Percentiles rank a stretch among this genome's conserved stretches.
Evolutionary conservation across 2,329 filamentous ascomycete species (phyloP).

Genomic region (Diaporthe citri): DNA sequence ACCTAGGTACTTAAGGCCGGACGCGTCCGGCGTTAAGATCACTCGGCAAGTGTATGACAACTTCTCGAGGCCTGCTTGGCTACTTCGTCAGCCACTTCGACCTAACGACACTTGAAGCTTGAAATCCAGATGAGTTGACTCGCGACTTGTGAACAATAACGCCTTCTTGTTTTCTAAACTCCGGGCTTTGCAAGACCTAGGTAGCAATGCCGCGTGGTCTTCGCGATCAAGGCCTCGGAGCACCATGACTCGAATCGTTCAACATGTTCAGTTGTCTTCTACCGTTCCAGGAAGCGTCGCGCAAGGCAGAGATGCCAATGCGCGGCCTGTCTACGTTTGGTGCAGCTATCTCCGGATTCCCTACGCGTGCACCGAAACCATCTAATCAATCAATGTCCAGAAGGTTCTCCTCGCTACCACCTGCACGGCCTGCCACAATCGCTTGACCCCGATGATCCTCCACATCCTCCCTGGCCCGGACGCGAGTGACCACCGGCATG

Average conservation of each 20-base stretch:
- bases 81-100: background rate
- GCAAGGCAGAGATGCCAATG: background rate
- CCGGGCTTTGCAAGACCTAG: background rate
- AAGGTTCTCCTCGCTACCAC: slow-evolving; percentile 9
- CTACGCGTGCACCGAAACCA: background rate
- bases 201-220: slow-evolving; percentile 7
- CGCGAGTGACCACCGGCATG: background rate
- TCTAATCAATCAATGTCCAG: slow-evolving; percentile 25
- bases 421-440: background rate
- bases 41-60: background rate
- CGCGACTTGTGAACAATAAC: background rate
- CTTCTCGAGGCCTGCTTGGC: background rate
- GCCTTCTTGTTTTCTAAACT: background rate
- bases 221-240: background rate
- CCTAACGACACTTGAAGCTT: background rate
- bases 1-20: too few species aligned
- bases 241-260: slow-evolving; percentile 1
- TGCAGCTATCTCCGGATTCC: background rate
- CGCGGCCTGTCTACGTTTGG: background rate
- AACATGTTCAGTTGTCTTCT: background rate
- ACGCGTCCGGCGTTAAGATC: slow-evolving; percentile 24
- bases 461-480: background rate
- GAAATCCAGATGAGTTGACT: background rate
- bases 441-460: background rate
- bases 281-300: background rate